Conservation (phyloP, 2,329 filamentous ascomycete species). For the Cadophora malorum region DNA sequence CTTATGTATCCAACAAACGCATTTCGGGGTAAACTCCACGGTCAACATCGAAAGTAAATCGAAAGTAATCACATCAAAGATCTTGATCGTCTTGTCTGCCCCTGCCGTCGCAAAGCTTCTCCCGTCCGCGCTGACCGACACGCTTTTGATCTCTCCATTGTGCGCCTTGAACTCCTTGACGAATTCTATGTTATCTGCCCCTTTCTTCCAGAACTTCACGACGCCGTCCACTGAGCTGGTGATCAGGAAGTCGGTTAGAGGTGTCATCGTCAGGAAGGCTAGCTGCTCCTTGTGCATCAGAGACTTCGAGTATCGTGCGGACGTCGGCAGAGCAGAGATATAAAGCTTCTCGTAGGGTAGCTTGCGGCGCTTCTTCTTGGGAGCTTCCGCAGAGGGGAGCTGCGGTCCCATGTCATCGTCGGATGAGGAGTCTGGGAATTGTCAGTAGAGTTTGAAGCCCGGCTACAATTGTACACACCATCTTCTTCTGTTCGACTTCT, state of each 20-base stretch:
- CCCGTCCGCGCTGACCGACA: constrained; percentile 87
- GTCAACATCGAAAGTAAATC: constrained; percentile 83
- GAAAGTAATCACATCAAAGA: constrained; percentile 84
- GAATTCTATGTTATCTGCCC: constrained; percentile 88
- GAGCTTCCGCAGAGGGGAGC: constrained; percentile 77
- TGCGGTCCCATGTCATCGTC: constrained; percentile 95
- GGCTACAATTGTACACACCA: constrained; percentile 35
- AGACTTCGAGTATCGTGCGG: constrained; percentile 87
- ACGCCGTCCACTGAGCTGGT: constrained; percentile 94
- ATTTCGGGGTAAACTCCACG: constrained; percentile 76
- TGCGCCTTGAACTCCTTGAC: constrained; percentile 98
- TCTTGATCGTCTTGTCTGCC: constrained; percentile 77
- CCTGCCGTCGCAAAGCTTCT: constrained; percentile 93
- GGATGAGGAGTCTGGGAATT: constrained; percentile 61
- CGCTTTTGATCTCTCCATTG: constrained; percentile 79
- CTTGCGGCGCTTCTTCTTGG: constrained; percentile 89
- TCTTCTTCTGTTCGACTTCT: constrained; percentile 60
- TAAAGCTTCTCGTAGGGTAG: constrained; percentile 96
- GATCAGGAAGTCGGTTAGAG: constrained; percentile 91
- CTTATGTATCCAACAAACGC: constrained; percentile 90
- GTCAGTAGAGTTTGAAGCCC: constrained; percentile 27
- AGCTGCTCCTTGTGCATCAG: constrained; percentile 98
- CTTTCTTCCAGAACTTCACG: constrained; percentile 99
- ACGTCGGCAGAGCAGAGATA: constrained; percentile 83
- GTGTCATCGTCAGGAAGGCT: constrained; percentile 85